Base-by-base conservation (phyloP, 805 yeast species). In the Saturnispora silvae region DNA sequence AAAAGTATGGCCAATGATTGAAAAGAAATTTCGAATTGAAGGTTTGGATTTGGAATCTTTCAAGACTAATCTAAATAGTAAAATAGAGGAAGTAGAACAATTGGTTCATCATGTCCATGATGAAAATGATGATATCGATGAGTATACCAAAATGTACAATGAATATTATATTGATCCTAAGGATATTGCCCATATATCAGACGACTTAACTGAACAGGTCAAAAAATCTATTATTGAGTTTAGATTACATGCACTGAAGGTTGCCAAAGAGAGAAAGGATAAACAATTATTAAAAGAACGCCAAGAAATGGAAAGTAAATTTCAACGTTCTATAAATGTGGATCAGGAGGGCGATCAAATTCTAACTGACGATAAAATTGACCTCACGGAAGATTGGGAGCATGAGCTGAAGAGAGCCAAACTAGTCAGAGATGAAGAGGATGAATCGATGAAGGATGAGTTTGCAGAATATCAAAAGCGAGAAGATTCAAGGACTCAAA, bases 161-260 rank as follows among this genome's bases (percentile, higher is more conserved):
- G 45, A 44, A 3, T 77, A 77, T 49, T 63, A 66, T 37, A 70
- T 77, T 23, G 80, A 77, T 49, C 62, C 65, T n/a, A 57, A 60
- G 32, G 82, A 76, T 46, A 51, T 77, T 37, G 57, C 64, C 11
- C 82, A 73, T 44, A 68, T 77, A 4, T 81, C 83, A 2, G 53
- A 57, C 18, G 68, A 69, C 19, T 59, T 71, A 61, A 53, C 68
- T 31, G 77, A 73, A 16, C 59, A 57, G n/a, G 69, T 76, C 26
- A 67, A 63, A 15, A 63, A 64, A 38, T 74, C 71, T 40, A 67
- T 77, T 39, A 61, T 74, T 40, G 69, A 66, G 42, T 77, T 77
- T 49, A 56, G 83, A 48, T 59, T 75, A 17, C 66, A 65, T 30
- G 77, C 76, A 20, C 49, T 74, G 36, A 65, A 65, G 28, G 54